A percentile compares a stretch with the other conserved stretches of the same genome.
phyloP scores from a whole-genome alignment of 2,329 filamentous ascomycete genomes.

The Cladosporium sp. region DNA sequence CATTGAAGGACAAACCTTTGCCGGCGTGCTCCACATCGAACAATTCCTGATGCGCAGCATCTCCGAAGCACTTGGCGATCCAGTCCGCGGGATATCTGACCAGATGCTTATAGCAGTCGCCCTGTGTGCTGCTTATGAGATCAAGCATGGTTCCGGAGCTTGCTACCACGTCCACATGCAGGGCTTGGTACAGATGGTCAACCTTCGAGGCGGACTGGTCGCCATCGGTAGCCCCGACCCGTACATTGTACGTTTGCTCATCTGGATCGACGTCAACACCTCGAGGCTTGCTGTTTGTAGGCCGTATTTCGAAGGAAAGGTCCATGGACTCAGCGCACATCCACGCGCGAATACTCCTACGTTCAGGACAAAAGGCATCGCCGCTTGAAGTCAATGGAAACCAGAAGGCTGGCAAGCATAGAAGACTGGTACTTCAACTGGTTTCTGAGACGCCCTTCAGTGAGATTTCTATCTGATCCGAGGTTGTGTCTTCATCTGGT shows the following conservation, averaged over 20 bases:
- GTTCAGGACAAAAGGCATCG: background rate
- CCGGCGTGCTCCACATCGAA: background rate
- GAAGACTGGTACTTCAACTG: too few relatives aligned
- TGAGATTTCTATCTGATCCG: too few relatives aligned
- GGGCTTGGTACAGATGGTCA: constrained; percentile 10
- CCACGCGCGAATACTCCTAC: background rate
- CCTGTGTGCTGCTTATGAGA: constrained; percentile 14
- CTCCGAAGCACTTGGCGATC: constrained; percentile 13
- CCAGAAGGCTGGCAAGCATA: too few relatives aligned
- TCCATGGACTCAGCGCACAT: background rate
- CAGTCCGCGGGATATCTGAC: constrained; percentile 10
- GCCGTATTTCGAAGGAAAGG: background rate
- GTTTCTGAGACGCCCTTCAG: too few relatives aligned
- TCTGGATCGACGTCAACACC: constrained; percentile 5
- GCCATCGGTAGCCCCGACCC: constrained; percentile 6
- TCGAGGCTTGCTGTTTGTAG: constrained; percentile 1
- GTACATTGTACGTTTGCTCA: background rate
- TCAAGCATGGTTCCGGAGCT: constrained; percentile 9
- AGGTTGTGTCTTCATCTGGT: too few relatives aligned
- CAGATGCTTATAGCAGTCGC: constrained; percentile 14
- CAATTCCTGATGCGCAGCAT: constrained; percentile 13
- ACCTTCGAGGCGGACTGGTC: background rate
- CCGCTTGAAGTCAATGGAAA: too few relatives aligned
- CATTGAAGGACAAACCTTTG: background rate
- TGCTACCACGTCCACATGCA: constrained; percentile 15